These are phyloP conservation scores for Nemania diffusa DNA, from an alignment of 2,329 filamentous ascomycete genomes.

Conservation along the genomic window DNA sequence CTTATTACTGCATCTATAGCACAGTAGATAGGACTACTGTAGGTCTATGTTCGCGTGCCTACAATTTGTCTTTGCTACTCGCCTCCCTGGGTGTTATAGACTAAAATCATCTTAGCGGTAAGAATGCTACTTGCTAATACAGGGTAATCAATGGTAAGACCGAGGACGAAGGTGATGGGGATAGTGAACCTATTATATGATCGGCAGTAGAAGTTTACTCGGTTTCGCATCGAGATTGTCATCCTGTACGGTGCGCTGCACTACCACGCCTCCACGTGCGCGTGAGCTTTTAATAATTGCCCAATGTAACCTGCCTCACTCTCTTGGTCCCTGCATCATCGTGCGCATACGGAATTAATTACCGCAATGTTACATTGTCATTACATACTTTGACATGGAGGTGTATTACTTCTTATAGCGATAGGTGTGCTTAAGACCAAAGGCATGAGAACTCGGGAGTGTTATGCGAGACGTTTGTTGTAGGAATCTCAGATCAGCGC, in stretches of 20 bases:
- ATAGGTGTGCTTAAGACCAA: background rate
- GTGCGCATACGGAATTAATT: background rate
- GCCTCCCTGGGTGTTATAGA: background rate
- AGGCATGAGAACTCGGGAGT: background rate
- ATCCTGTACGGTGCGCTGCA: constrained; percentile 2
- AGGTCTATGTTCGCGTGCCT: background rate
- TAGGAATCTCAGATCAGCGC: background rate
- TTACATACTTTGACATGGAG: background rate
- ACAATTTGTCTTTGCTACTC: background rate
- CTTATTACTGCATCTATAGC: background rate
- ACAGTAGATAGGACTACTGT: background rate
- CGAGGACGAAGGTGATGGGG: background rate
- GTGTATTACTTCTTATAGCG: background rate
- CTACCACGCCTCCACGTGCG: constrained; percentile 29
- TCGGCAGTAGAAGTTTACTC: background rate
- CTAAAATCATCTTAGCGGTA: background rate
- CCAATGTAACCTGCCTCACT: constrained; percentile 13
- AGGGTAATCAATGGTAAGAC: background rate
- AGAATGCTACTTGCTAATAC: background rate
- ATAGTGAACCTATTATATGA: background rate
- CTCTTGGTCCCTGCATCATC: constrained; percentile 4
- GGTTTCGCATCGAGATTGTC: constrained; percentile 17
- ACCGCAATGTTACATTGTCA: background rate
- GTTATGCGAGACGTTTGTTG: background rate
- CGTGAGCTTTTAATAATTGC: constrained; percentile 16